Base-by-base conservation (phyloP, 345 rosid genomes). In the Rhodamnia argentea region DNA sequence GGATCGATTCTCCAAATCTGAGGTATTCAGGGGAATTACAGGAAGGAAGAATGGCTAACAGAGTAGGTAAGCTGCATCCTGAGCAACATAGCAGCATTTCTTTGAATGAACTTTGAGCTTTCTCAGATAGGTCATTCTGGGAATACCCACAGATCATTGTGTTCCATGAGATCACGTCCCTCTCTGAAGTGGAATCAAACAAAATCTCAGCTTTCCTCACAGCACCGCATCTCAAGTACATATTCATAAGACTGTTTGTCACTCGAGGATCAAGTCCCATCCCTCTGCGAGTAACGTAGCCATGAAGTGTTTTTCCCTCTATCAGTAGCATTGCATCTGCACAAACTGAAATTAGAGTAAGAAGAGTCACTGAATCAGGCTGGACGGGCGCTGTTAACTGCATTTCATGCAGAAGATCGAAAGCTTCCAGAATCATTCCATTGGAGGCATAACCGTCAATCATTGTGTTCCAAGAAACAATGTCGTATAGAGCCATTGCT, bases 401-500 rank as follows among this genome's bases (percentile, higher is more conserved):
- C 94, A 93, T 92, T 89, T 88, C 86, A 57, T 86, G 87, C 84
- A 91, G 87, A 85, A 89, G 75, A 88, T 84, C 83, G 78, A 93
- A 91, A 83, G 92, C 91, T 89, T 88, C 93, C 86, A 58, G 56
- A 78, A 88, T 51, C 90, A 83, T 88, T 83, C 91, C 94, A 82
- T 90, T 93, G 62, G 85, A 83, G 82, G 93, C 85, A 89, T 90
- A 89, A 60, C 95, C 96, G 54, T 86, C 89, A 57, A 94, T 90
- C 81, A 92, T 82, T 82, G 94, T 87, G 88, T 94, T 94, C 92
- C 94, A 93, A 6, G 94, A 91, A 82, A 94, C 84, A 27, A 90
- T 84, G 86, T 94, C 94, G 85, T 89, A 89, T 83, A 51, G 13
- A 50, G 75, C 23, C 88, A 91, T 85, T 70, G 47, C 78, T 76